Evolutionary conservation across 352 stramenopile genomes (phyloP).

Genomic region (Phytophthora litchii): DNA sequence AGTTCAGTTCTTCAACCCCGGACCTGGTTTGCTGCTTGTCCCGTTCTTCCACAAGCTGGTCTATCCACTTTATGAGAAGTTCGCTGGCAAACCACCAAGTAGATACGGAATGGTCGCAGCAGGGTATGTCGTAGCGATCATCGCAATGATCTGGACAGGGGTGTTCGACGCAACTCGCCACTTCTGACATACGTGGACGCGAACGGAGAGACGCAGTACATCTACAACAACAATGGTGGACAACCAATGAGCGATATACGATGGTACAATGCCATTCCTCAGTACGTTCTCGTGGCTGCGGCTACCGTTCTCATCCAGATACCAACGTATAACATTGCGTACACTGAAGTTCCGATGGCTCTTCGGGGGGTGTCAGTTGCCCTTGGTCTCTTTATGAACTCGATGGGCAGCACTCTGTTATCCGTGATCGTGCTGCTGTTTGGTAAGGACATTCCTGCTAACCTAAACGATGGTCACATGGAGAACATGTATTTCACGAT

Average conservation of each 20-base stretch:
- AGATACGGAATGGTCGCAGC: constrained; percentile 41
- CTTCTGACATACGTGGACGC: constrained; percentile 25
- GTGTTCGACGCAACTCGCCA: constrained; percentile 29
- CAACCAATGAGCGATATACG: constrained; percentile 22
- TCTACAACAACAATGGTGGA: constrained; percentile 22
- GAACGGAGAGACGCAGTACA: constrained; percentile 16
- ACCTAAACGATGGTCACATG: constrained; percentile 62
- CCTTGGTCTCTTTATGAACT: constrained; percentile 21
- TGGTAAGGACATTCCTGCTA: constrained; percentile 19
- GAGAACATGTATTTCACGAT: constrained; percentile 50
- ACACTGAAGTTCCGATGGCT: constrained; percentile 19
- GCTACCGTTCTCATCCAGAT: constrained; percentile 21
- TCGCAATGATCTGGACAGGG: constrained; percentile 49
- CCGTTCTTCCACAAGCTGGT: constrained; percentile 44
- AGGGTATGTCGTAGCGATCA: constrained; percentile 42
- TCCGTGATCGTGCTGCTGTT: constrained; percentile 22
- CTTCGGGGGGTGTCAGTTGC: constrained; percentile 17
- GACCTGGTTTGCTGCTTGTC: constrained; percentile 44
- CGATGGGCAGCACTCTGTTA: constrained; percentile 20
- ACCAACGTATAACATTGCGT: constrained; percentile 18
- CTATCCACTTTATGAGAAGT: constrained; percentile 49
- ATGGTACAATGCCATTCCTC: constrained; percentile 21
- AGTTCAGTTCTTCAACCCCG: constrained; percentile 53
- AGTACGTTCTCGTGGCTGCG: constrained; percentile 15
- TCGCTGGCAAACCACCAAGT: constrained; percentile 40